These are phyloP conservation scores for Breviolum minutum DNA, from an alignment of 73 alveolate species.

Conservation along the genomic window DNA sequence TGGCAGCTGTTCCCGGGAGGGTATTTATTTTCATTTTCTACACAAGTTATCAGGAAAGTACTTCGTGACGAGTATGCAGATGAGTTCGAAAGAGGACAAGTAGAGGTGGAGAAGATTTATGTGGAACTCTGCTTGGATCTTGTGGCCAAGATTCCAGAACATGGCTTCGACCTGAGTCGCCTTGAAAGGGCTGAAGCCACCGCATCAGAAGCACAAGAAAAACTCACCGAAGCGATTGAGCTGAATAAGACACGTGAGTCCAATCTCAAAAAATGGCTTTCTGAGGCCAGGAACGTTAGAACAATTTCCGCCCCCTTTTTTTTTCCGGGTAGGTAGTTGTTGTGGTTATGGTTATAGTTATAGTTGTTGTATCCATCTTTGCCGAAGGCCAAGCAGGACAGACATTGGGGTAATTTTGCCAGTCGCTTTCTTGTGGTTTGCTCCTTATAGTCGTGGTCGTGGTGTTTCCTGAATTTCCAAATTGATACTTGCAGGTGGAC, in stretches of 20 bases:
- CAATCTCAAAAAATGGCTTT: neutral
- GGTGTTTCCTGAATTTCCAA: neutral
- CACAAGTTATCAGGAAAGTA: neutral
- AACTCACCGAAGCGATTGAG: neutral
- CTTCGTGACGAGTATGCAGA: neutral
- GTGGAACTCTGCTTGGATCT: neutral
- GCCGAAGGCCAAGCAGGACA: no score
- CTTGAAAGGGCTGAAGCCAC: slow-evolving; percentile 36
- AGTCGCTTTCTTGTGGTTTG: neutral
- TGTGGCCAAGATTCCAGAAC: neutral
- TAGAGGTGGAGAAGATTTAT: slow-evolving; percentile 23
- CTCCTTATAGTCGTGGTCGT: neutral
- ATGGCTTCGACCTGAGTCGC: slow-evolving; percentile 1
- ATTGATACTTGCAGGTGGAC: neutral
- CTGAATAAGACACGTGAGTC: neutral
- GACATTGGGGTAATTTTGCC: no score
- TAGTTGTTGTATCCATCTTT: neutral
- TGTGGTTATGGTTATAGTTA: neutral
- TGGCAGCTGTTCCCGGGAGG: neutral
- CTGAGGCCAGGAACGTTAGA: neutral
- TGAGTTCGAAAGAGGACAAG: slow-evolving; percentile 18
- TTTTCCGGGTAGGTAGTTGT: neutral
- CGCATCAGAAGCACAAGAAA: neutral
- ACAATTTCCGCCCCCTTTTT: neutral
- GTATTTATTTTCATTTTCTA: neutral